These are phyloP conservation scores for Gamarada debralockiae DNA, from an alignment of 495 filamentous ascomycete genomes.

Conservation along the genomic window DNA sequence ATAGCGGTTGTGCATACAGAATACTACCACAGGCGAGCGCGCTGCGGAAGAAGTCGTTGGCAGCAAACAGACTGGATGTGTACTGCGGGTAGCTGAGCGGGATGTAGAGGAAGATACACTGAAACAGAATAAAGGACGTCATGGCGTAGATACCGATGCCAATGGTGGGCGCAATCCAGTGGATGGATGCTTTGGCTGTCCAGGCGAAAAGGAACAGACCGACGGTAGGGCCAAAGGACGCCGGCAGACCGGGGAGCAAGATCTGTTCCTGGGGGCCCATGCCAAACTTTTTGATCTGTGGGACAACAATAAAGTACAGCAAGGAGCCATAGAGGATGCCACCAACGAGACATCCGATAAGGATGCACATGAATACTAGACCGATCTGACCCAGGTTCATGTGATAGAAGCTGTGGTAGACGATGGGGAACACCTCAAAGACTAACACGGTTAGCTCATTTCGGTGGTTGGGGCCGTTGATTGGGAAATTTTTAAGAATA, in stretches of 20 bases:
- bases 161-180: conserved; percentile 50
- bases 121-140: conserved; percentile 56
- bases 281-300: conserved; percentile 35
- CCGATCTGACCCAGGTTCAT: conserved; percentile 57
- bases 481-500: not conserved
- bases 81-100: conserved; percentile 36
- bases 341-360: conserved; percentile 48
- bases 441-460: conserved; percentile 17
- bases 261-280: conserved; percentile 44
- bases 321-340: conserved; percentile 44
- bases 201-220: conserved; percentile 62
- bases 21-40: conserved; percentile 45
- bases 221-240: conserved; percentile 44
- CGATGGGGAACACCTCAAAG: conserved; percentile 68
- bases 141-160: conserved; percentile 44
- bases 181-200: conserved; percentile 44
- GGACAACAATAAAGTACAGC: conserved; percentile 44
- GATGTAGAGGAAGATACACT: conserved; percentile 73
- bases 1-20: conserved; percentile 34
- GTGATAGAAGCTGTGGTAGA: conserved; percentile 56
- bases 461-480: too few species aligned
- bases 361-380: conserved; percentile 57
- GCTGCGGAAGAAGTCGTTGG: conserved; percentile 45
- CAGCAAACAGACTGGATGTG: conserved; percentile 52
- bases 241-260: conserved; percentile 48